These are phyloP conservation scores for Talaromyces amestolkiae DNA, from an alignment of 2,329 filamentous ascomycete genomes.

Conservation along the genomic window DNA sequence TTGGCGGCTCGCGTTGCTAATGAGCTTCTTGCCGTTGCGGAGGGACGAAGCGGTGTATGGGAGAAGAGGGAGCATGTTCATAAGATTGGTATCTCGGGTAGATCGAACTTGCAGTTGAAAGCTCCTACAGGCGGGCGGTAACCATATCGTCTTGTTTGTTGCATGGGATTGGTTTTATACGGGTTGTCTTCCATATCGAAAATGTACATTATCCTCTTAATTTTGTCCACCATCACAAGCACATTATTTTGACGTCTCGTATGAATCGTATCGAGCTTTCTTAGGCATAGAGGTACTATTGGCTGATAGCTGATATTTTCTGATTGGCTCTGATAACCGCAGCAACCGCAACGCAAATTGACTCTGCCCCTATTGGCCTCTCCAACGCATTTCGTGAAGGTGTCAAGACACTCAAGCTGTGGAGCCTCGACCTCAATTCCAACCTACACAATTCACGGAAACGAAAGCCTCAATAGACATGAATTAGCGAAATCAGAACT, in stretches of 20 bases:
- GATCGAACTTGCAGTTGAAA: conserved; percentile 63
- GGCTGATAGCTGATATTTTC: not conserved
- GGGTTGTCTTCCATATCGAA: not conserved
- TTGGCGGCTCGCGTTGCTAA: conserved; percentile 78
- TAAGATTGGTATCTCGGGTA: conserved; percentile 72
- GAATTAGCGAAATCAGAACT: not conserved
- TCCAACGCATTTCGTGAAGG: not conserved
- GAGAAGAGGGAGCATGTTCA: conserved; percentile 75
- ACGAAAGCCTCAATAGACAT: not conserved
- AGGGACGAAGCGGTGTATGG: conserved; percentile 82
- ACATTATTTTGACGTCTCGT: too few species aligned
- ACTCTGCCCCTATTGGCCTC: not conserved
- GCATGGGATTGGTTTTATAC: not conserved
- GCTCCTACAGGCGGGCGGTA: conserved; percentile 21
- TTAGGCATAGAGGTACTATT: not conserved
- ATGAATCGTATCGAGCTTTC: not conserved
- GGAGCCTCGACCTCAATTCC: not conserved
- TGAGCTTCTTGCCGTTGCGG: conserved; percentile 81
- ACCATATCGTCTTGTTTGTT: not conserved
- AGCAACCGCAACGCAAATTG: not conserved
- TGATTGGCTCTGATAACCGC: conserved; percentile 13
- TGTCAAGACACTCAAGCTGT: conserved; percentile 3
- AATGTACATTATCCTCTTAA: not conserved
- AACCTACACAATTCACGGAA: not conserved
- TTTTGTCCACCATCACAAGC: not conserved